Evolutionary conservation across 208 protist species (phyloP), one percentile per base, ranked within the genome.

Genomic region (Entamoeba invadens): DNA sequence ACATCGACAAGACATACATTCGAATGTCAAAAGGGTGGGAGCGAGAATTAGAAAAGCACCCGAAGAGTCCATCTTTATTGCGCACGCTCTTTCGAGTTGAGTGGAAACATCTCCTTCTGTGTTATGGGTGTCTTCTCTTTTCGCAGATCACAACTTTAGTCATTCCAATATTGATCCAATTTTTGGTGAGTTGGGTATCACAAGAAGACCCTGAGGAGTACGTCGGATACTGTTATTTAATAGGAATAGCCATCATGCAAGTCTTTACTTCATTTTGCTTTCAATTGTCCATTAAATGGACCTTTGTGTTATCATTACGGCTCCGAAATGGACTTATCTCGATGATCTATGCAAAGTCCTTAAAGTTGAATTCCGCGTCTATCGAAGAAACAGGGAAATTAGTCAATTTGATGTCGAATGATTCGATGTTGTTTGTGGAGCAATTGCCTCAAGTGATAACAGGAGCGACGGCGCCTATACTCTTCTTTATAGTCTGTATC

Each of bases 391-490:
- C 10, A 18, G 96, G 96, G 87, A 95, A 97, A 77, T 95, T 97
- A 47, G 95, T 96, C 21, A 97, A 97, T 94, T 92, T 97, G 46
- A 95, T 96, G 94, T 93, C 93, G 8, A 92, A 94, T 35, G 95
- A 96, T 94, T 94, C 94, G 2, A 12, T n/a, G 8, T 50, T 10
- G 4, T 91, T 96, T 14, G 18, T 91, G 77, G 95, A 94, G 8
- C 46, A 96, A n/a, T 57, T 94, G 3, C 35, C 46, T 8, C 92
- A 94, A 35, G 1, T 95, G 1, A 93, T 95, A 93, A 93, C 94
- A 35, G 21, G 96, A 6, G 94, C 94, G 77, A 92, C 68, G n/a
- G 57, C 68, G 38, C 96, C 96, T 31, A 45, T 95, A 18, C 94
- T 96, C 45, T 95, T 97, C 44, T 45, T 93, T 12, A 44, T 94